Evolutionary conservation across 495 filamentous ascomycete genomes (phyloP).

Genomic region (Aspergillus cristatus): DNA sequence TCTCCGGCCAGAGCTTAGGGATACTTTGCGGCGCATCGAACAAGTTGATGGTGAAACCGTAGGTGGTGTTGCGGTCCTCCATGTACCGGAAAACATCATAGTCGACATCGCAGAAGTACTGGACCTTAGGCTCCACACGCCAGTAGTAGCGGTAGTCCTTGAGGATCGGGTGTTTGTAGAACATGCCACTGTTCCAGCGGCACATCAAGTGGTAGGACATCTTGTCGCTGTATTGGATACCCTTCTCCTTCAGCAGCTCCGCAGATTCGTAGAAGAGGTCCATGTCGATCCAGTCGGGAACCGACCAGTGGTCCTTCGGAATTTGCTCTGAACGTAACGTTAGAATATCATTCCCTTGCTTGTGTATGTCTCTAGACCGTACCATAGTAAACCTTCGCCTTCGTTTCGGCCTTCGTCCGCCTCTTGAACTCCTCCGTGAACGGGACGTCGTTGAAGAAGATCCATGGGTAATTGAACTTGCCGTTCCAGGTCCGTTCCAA

Average conservation of each 20-base stretch:
- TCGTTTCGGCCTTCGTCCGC: slow-evolving; percentile 66
- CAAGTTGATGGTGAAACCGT: slow-evolving; percentile 97
- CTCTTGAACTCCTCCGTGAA: slow-evolving; percentile 91
- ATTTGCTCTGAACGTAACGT: slow-evolving; percentile 54
- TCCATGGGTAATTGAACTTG: slow-evolving; percentile 99
- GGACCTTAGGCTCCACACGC: slow-evolving; percentile 97
- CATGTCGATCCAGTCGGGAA: slow-evolving; percentile 84
- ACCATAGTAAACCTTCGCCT: slow-evolving; percentile 80
- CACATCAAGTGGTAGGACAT: slow-evolving; percentile 99
- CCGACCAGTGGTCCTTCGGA: slow-evolving; percentile 88
- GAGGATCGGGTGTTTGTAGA: slow-evolving; percentile 92
- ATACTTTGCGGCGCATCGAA: slow-evolving; percentile 86
- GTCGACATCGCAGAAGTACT: slow-evolving; percentile 98
- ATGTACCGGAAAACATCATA: slow-evolving; percentile 99
- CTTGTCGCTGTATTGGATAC: slow-evolving; percentile 81
- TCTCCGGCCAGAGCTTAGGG: slow-evolving; percentile 90
- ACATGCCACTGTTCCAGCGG: slow-evolving; percentile 96
- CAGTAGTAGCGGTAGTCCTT: slow-evolving; percentile 83
- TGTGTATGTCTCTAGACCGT: slow-evolving; percentile 8
- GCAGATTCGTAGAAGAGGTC: slow-evolving; percentile 79
- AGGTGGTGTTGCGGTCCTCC: slow-evolving; percentile 94
- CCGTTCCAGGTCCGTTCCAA: slow-evolving; percentile 92
- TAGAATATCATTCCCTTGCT: slow-evolving; percentile 6
- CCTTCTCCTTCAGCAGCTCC: slow-evolving; percentile 69
- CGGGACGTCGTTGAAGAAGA: slow-evolving; percentile 93